Evolutionary conservation across 169 alveolate genomes (phyloP).

Genomic region (Babesia bovis): DNA sequence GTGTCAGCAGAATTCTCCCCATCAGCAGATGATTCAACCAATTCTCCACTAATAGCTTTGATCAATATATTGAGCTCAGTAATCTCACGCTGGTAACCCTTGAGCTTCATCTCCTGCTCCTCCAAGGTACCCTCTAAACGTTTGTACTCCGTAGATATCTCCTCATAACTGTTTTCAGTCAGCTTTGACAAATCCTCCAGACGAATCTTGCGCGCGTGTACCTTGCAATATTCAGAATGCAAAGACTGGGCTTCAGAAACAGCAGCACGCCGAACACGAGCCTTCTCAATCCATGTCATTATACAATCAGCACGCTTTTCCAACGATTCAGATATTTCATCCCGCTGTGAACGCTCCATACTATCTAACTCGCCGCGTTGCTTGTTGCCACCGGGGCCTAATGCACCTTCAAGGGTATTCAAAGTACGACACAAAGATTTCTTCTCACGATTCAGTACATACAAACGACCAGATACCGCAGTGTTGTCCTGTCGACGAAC

Average conservation of each 20-base stretch:
- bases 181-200: slow-evolving; percentile 36
- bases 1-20: not conserved
- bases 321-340: slow-evolving; percentile 36
- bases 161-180: slow-evolving; percentile 29
- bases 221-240: slow-evolving; percentile 25
- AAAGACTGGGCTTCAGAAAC: slow-evolving; percentile 42
- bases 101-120: slow-evolving; percentile 51
- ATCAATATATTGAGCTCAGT: slow-evolving; percentile 49
- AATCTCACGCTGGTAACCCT: slow-evolving; percentile 35
- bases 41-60: slow-evolving; percentile 49
- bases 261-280: slow-evolving; percentile 16
- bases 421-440: slow-evolving; percentile 42
- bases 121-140: slow-evolving; percentile 31
- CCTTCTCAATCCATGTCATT: slow-evolving; percentile 50
- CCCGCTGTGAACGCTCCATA: slow-evolving; percentile 13
- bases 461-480: slow-evolving; percentile 35
- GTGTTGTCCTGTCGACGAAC: slow-evolving; percentile 63
- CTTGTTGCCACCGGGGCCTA: slow-evolving; percentile 37
- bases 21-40: slow-evolving; percentile 1
- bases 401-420: slow-evolving; percentile 26
- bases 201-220: slow-evolving; percentile 13
- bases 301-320: slow-evolving; percentile 1
- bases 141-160: slow-evolving; percentile 46
- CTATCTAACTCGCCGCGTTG: slow-evolving; percentile 54
- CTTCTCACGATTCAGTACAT: slow-evolving; percentile 54